A percentile compares a stretch with the other conserved stretches of the same genome.
Evolutionary conservation across 768 basidiomycete genomes (phyloP).

Genomic region (Strobilomyces confusus): DNA sequence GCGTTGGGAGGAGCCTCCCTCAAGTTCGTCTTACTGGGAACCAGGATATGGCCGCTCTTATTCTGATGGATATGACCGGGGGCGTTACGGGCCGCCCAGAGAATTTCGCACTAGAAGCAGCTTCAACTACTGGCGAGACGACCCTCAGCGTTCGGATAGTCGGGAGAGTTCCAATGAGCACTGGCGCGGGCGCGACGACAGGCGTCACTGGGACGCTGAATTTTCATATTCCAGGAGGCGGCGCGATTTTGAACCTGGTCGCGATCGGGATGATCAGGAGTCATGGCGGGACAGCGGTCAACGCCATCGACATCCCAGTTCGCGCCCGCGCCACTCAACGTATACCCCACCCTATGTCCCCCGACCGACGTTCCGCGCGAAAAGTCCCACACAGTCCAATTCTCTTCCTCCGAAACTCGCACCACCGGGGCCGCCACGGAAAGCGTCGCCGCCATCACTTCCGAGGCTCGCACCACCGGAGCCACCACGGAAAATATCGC

Average conservation of each 20-base stretch:
- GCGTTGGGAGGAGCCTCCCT: conserved; percentile 8
- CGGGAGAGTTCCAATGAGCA: conserved; percentile 7
- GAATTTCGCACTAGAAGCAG: neutral
- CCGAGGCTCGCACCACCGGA: neutral
- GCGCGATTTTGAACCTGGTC: conserved; percentile 3
- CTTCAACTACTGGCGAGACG: conserved; percentile 27
- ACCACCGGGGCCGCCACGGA: neutral
- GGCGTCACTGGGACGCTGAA: conserved; percentile 8
- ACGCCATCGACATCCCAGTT: neutral
- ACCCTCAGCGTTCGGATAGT: conserved; percentile 6
- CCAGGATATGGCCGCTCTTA: conserved; percentile 1
- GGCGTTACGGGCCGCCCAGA: conserved; percentile 7
- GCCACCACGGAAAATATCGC: conserved; percentile 1
- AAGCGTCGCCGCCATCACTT: neutral
- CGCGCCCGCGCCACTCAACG: conserved; percentile 10
- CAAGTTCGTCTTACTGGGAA: conserved; percentile 2
- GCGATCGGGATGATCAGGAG: conserved; percentile 2
- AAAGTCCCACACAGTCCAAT: conserved; percentile 2
- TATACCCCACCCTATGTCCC: conserved; percentile 7
- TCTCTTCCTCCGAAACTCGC: neutral
- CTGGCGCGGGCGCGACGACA: conserved; percentile 10
- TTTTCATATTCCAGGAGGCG: conserved; percentile 10
- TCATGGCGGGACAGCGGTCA: conserved; percentile 5
- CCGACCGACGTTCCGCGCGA: conserved; percentile 9
- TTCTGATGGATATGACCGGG: conserved; percentile 7